A percentile compares a stretch with the other conserved stretches of the same genome.
Conservation (phyloP, 495 filamentous ascomycete genomes). For the Trichoderma orchidacearum region DNA sequence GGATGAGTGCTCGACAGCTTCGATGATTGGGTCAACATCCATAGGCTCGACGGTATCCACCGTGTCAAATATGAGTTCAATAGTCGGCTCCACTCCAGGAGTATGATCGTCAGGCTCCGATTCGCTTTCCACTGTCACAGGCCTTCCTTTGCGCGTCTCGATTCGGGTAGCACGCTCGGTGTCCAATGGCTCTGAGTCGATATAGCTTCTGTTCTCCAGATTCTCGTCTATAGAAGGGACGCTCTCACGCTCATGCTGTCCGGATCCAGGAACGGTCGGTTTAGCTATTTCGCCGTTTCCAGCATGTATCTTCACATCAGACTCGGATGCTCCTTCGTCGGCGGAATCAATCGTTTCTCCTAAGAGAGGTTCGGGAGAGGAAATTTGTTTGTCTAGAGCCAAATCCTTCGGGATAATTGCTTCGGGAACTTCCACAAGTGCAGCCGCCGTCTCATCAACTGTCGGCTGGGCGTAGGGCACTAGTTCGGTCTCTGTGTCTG, state of each 20-base stretch:
- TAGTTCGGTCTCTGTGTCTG: not conserved
- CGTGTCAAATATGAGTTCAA: not conserved
- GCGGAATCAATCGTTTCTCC: no score
- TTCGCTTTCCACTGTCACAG: not conserved
- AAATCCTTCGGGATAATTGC: not conserved
- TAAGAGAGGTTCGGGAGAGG: not conserved
- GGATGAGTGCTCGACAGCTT: not conserved
- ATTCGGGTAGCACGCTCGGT: no score
- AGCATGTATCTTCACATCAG: no score
- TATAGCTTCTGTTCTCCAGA: no score
- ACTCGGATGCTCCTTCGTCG: no score
- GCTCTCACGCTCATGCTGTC: no score
- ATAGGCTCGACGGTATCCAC: not conserved
- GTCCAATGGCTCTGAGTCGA: no score
- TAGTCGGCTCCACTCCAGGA: not conserved
- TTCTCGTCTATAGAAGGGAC: no score
- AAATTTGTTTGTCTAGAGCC: not conserved
- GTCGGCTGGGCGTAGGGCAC: not conserved
- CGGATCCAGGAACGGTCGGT: no score
- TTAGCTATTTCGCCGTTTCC: no score
- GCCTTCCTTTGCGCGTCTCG: not conserved
- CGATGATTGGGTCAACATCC: not conserved
- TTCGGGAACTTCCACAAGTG: not conserved
- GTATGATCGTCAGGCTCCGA: not conserved
- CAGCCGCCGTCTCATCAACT: not conserved